Percentiles rank a stretch among this genome's conserved stretches.
phyloP scores from a whole-genome alignment of 2,329 filamentous ascomycete genomes.

The Neofusicoccum laricinum region DNA sequence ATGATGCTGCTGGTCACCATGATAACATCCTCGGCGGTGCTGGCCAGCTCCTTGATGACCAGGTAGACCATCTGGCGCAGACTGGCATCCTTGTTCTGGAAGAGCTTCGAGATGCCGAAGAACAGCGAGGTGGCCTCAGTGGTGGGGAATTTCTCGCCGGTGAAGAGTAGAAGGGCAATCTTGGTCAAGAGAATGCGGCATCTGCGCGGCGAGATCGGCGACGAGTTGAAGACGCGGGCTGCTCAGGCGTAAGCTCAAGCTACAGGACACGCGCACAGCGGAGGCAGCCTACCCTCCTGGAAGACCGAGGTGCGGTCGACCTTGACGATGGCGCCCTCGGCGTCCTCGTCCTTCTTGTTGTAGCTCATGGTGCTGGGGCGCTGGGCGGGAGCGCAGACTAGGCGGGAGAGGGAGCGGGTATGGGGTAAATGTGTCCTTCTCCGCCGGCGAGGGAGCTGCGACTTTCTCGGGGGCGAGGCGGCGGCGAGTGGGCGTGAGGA shows the following conservation, averaged over 20 bases:
- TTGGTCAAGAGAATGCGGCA: constrained; percentile 97
- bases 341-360: constrained; percentile 99
- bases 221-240: constrained; percentile 98
- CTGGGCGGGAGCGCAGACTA: constrained; percentile 1
- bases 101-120: constrained; percentile 96
- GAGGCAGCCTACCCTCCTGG: constrained; percentile 74
- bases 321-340: constrained; percentile 88
- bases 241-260: constrained; percentile 28
- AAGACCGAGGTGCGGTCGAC: constrained; percentile 97
- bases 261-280: constrained; percentile 33
- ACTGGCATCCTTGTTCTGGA: constrained; percentile 98
- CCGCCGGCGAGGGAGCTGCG: neutral
- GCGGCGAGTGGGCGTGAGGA: neutral
- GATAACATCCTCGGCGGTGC: constrained; percentile 96
- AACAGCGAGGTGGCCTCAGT: constrained; percentile 98
- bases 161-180: constrained; percentile 93
- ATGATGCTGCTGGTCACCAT: constrained; percentile 99
- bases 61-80: constrained; percentile 98
- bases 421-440: constrained; percentile 17
- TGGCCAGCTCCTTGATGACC: constrained; percentile 94
- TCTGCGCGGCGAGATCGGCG: constrained; percentile 93
- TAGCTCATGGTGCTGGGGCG: constrained; percentile 69
- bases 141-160: constrained; percentile 92
- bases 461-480: neutral
- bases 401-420: constrained; percentile 1